Evolutionary conservation across 768 basidiomycete species (phyloP).

Genomic region (Tylopilus vinaceipallidus): DNA sequence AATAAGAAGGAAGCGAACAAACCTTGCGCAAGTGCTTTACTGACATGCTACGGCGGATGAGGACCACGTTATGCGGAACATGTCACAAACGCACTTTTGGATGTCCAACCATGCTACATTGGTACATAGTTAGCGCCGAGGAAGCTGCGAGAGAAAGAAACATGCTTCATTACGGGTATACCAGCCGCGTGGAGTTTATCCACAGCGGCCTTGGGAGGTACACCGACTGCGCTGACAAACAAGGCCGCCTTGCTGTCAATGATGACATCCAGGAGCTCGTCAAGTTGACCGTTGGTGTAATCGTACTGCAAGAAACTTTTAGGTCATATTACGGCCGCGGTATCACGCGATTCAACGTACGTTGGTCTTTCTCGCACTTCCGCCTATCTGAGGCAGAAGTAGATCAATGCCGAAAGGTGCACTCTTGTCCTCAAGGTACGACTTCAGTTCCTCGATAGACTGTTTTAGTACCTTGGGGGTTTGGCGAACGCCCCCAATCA

Average conservation of each 20-base stretch:
- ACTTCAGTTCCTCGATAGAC: constrained; percentile 72
- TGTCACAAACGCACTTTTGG: constrained; percentile 54
- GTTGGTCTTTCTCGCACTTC: constrained; percentile 82
- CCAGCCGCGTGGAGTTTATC: constrained; percentile 78
- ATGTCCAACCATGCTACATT: constrained; percentile 73
- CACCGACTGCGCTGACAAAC: constrained; percentile 83
- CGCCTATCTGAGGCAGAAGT: constrained; percentile 79
- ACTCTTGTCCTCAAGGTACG: constrained; percentile 67
- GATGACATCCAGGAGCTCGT: constrained; percentile 76
- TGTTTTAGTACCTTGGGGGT: constrained; percentile 68
- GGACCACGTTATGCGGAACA: background rate
- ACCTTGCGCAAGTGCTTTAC: constrained; percentile 74
- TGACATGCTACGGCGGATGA: constrained; percentile 52
- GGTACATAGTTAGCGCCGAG: background rate
- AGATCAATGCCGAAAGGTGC: constrained; percentile 84
- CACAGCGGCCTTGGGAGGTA: constrained; percentile 80
- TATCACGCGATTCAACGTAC: constrained; percentile 23
- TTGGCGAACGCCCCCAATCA: constrained; percentile 80
- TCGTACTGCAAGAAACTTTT: constrained; percentile 43
- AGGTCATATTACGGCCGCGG: background rate
- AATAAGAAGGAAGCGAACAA: background rate
- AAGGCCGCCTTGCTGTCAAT: constrained; percentile 69
- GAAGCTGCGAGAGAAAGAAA: background rate
- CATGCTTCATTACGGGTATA: constrained; percentile 85
- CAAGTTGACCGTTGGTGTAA: constrained; percentile 76